A percentile compares a stretch with the other conserved stretches of the same genome.
These are phyloP conservation scores for Dendrostoma leiphaemia DNA, from an alignment of 2,329 filamentous ascomycete species.

Conservation along the genomic window DNA sequence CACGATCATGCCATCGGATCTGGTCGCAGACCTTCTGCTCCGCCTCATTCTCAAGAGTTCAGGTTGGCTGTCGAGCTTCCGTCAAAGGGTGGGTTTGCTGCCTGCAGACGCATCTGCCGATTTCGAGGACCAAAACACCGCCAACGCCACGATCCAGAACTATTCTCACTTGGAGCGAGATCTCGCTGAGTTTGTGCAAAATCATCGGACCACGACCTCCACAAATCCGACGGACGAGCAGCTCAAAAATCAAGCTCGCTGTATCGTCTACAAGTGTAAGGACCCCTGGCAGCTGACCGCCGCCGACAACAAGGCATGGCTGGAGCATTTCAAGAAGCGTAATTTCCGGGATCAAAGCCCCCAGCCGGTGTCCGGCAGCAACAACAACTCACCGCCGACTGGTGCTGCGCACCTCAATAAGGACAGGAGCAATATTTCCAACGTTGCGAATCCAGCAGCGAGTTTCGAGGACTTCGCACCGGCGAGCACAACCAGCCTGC, in stretches of 20 bases:
- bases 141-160: constrained; percentile 60
- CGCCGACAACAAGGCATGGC: constrained; percentile 54
- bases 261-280: constrained; percentile 61
- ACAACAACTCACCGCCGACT: constrained; percentile 17
- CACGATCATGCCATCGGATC: constrained; percentile 47
- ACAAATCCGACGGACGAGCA: constrained; percentile 51
- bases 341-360: constrained; percentile 32
- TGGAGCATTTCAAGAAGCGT: constrained; percentile 50
- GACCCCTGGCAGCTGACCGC: constrained; percentile 65
- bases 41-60: constrained; percentile 49
- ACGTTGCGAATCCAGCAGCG: neutral
- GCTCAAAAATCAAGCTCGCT: constrained; percentile 54
- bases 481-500: neutral
- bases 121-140: constrained; percentile 51
- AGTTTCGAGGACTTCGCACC: neutral
- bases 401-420: neutral
- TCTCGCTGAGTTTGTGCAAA: constrained; percentile 49
- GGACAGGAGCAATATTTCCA: neutral
- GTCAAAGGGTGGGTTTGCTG: constrained; percentile 55
- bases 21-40: constrained; percentile 55
- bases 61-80: constrained; percentile 55
- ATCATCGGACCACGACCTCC: constrained; percentile 40
- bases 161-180: constrained; percentile 56
- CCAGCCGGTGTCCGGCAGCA: constrained; percentile 17
- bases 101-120: constrained; percentile 47